Evolutionary conservation across 495 filamentous ascomycete species (phyloP).

Genomic region (Tuber melanosporum): DNA sequence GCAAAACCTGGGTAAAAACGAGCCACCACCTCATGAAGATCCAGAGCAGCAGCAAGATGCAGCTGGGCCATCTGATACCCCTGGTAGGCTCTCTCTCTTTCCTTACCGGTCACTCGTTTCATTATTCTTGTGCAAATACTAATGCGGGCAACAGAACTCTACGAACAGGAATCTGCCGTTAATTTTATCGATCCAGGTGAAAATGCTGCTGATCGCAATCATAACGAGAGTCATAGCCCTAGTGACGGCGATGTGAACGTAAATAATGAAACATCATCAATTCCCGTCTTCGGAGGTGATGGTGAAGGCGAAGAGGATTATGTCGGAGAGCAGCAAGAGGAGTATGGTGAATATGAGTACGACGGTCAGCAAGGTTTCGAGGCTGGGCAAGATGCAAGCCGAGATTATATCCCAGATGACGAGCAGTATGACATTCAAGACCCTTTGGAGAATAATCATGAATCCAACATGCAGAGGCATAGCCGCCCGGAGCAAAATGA

Average conservation of each 20-base stretch:
- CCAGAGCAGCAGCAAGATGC: slow-evolving; percentile 13
- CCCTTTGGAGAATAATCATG: slow-evolving; percentile 12
- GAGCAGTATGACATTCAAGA: slow-evolving; percentile 15
- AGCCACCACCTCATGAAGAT: slow-evolving; percentile 10
- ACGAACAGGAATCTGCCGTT: slow-evolving; percentile 17
- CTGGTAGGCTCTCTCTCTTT: not conserved
- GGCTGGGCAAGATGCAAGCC: slow-evolving; percentile 20
- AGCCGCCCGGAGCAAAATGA: slow-evolving; percentile 21
- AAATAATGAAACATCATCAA: slow-evolving; percentile 25
- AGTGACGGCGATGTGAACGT: slow-evolving; percentile 5
- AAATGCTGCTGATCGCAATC: slow-evolving; percentile 10
- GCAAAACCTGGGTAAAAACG: slow-evolving; percentile 2
- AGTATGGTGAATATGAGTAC: slow-evolving; percentile 24
- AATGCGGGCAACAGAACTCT: slow-evolving; percentile 10
- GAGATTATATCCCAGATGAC: slow-evolving; percentile 10
- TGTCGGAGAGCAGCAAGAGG: slow-evolving; percentile 21
- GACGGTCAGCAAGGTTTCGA: slow-evolving; percentile 21
- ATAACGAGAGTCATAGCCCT: not conserved
- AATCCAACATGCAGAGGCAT: slow-evolving; percentile 16
- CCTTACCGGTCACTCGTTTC: not conserved
- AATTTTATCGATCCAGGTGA: slow-evolving; percentile 3
- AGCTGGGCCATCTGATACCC: not conserved
- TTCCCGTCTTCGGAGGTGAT: slow-evolving; percentile 30
- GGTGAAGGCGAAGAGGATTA: slow-evolving; percentile 21
- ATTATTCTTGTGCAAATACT: slow-evolving; percentile 3